phyloP scores from a whole-genome alignment of 768 basidiomycete genomes.

The Fomitopsis pulvina region DNA sequence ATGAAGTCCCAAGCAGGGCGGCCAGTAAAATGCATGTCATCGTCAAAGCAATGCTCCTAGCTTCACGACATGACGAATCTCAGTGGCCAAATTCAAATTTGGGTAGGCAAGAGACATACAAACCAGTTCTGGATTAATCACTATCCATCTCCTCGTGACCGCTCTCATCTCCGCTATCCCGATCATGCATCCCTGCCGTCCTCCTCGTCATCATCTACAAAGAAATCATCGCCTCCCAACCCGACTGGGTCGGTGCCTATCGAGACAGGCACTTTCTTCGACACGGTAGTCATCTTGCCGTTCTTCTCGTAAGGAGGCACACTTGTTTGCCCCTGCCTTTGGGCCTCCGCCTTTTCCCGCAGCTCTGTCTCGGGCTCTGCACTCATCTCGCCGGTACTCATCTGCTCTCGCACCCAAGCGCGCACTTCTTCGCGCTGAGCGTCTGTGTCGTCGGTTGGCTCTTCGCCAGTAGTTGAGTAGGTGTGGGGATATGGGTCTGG shows the following conservation, averaged over 20 bases:
- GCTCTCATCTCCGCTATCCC: neutral
- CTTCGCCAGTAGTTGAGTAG: neutral
- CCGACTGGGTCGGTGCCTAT: neutral
- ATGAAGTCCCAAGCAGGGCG: too few relatives aligned
- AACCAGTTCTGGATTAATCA: too few relatives aligned
- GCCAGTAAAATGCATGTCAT: too few relatives aligned
- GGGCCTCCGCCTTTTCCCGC: constrained; percentile 7
- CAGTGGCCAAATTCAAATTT: too few relatives aligned
- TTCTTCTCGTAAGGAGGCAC: neutral
- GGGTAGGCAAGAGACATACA: too few relatives aligned
- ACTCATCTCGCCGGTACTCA: constrained; percentile 53
- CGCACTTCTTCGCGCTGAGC: constrained; percentile 53
- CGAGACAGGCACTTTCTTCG: neutral
- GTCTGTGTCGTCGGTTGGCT: constrained; percentile 31
- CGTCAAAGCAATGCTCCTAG: neutral
- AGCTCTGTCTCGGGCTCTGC: constrained; percentile 50
- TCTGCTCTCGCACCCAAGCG: constrained; percentile 48
- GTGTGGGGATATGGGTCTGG: constrained; percentile 2
- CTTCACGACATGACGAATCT: too few relatives aligned
- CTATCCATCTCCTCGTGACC: constrained; percentile 5
- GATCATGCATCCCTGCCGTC: neutral
- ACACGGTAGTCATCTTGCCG: neutral
- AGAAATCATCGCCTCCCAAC: constrained; percentile 25
- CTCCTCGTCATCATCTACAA: constrained; percentile 19
- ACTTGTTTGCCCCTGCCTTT: neutral